Evolutionary conservation across 148 eudicot genomes (phyloP), one percentile per base, ranked within the genome.

Genomic region (Rhododendron vialii): DNA sequence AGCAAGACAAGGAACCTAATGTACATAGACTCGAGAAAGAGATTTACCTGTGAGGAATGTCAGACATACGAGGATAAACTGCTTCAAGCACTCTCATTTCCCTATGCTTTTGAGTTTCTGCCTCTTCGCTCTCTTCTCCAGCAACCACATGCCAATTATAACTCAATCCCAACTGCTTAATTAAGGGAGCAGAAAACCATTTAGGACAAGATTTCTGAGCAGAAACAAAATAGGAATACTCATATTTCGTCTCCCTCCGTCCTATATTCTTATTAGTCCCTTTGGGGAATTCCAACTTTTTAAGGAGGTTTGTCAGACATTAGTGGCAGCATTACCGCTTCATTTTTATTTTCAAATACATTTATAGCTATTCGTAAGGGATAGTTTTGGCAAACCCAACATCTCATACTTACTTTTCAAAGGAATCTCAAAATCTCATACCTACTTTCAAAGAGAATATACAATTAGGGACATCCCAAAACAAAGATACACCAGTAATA

Each of bases 51-150:
- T 88, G 89, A 86, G 93, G 92, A 88, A 91, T 88, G 82, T 86
- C 84, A 57, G 92, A 90, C 80, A 26, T 84, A 45, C 85, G 80
- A 61, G 91, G 89, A 91, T 91, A 91, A 74, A 87, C 83, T 59
- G 90, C 90, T 87, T 91, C 93, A 73, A 85, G 87, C 75, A 90
- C 77, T 38, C 83, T 86, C 80, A n/a, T 82, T 88, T 91, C 90
- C 88, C 94, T 82, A 78, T 24, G 61, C 71, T 80, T 86, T 82
- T 92, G 95, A 87, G 85, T 86, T 65, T 41, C 81, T 41, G 79
- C 86, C 86, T 93, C 95, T 84, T 90, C 61, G 83, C 98, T 93
- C 83, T 89, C 91, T 81, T 93, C 98, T 51, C 98, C 98, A 83
- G 92, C 88, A 79, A 90, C 96, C 67, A 95, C 92, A 67, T 30